Evolutionary conservation across 306 rosid species (phyloP).

Genomic region (Abrus precatorius): DNA sequence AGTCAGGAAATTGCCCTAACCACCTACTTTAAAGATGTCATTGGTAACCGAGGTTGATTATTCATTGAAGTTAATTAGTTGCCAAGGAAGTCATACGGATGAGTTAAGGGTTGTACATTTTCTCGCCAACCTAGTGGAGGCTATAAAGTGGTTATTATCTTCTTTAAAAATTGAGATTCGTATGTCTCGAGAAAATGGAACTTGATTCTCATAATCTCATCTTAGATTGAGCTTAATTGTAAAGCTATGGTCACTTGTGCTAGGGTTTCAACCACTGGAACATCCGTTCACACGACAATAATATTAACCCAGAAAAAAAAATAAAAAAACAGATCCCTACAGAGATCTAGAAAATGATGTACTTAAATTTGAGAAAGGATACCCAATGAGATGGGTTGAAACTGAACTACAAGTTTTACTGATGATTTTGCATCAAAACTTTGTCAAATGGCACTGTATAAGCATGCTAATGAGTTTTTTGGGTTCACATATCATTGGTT

Average conservation of each 20-base stretch:
- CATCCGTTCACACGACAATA: not conserved
- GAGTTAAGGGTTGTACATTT: conserved; percentile 28
- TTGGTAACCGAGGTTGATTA: not conserved
- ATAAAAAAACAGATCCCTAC: too few species aligned
- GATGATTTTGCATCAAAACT: not conserved
- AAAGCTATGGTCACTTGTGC: conserved; percentile 36
- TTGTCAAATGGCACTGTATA: conserved; percentile 14
- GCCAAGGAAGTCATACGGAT: conserved; percentile 18
- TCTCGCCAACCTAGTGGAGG: conserved; percentile 48
- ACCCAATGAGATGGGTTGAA: not conserved
- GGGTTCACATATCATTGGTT: conserved; percentile 30
- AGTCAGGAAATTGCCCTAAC: not conserved
- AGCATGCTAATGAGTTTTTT: not conserved
- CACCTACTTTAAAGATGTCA: conserved; percentile 8
- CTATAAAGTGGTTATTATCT: conserved; percentile 47
- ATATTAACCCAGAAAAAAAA: not conserved
- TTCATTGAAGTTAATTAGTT: too few species aligned
- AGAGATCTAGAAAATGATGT: not conserved
- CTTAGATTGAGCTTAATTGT: conserved; percentile 30
- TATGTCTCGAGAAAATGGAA: conserved; percentile 56
- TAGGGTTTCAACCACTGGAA: not conserved
- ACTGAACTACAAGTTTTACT: not conserved
- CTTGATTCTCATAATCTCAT: conserved; percentile 28
- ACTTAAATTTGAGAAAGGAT: conserved; percentile 4
- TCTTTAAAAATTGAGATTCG: conserved; percentile 31